Base-by-base conservation (phyloP, 1,139 yeast species). In the Blastobotrys buckinghamii region DNA sequence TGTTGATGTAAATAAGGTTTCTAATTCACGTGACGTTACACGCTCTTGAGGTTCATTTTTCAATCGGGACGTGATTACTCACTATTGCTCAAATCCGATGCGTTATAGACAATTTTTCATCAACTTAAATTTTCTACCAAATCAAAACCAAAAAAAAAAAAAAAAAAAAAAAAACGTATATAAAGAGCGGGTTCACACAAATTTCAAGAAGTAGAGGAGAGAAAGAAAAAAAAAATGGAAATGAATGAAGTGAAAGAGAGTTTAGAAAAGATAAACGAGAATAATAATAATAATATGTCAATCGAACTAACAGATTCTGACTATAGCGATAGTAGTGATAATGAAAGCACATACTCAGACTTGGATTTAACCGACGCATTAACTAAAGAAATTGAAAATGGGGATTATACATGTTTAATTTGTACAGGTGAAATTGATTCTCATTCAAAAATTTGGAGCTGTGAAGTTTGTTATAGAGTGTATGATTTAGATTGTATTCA, bases 401-500 rank as follows among this genome's bases (percentile, higher is more conserved):
- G 89, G 17, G 74, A 76, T 3, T 88, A 88, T 58, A 73, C 79
- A 1, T 88, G 96, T 66, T 72, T 88, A 63, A 88, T 88, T 20
- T 88, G 96, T 64, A 86, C 96, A 0, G 81, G 84, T 34, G 95
- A 86, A 57, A 76, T 88, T 52, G 89, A 82, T 53, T 72, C 76
- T n/a, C 66, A 71, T 10, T 81, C 88, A 36, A 69, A 74, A 49
- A 74, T 87, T 48, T 88, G 94, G 89, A 77, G 87, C 4, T 88
- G 96, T 64, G 66, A 68, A 15, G 71, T 71, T 45, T 88, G 96
- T 64, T 82, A 71, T 60, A 70, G 96, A 53, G 95, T 85, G 0
- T 88, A 85, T 63, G 96, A 88, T 63, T 70, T 85, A 49, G 83
- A 80, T 15, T 88, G 96, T 68, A 82, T 88, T 50, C 69, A 76